Percentiles rank a stretch among this genome's conserved stretches.
phyloP scores from a whole-genome alignment of 352 stramenopile genomes.

The Pythium volutum region DNA sequence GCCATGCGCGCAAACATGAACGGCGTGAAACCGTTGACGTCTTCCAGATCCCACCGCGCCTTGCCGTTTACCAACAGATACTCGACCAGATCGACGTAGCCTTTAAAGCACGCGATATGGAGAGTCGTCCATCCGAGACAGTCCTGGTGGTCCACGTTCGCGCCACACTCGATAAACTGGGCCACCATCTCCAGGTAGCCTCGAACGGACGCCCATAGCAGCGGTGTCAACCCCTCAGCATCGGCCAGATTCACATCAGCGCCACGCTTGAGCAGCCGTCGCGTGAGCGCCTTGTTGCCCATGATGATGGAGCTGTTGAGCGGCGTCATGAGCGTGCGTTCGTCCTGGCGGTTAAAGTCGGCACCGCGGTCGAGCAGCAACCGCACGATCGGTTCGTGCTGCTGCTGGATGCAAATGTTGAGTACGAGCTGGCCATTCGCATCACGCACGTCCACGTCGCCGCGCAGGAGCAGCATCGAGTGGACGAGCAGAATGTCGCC shows the following conservation, averaged over 20 bases:
- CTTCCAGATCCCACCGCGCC: conserved; percentile 43
- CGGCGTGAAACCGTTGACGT: conserved; percentile 65
- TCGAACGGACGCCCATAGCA: conserved; percentile 62
- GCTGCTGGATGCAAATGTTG: conserved; percentile 77
- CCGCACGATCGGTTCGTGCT: conserved; percentile 66
- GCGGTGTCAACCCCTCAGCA: conserved; percentile 53
- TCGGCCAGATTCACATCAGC: conserved; percentile 57
- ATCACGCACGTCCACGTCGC: conserved; percentile 58
- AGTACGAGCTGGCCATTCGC: conserved; percentile 52
- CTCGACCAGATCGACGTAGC: conserved; percentile 63
- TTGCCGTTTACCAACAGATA: conserved; percentile 57
- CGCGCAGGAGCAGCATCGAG: conserved; percentile 43
- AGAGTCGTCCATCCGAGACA: conserved; percentile 62
- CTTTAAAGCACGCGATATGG: conserved; percentile 74
- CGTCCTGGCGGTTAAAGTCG: conserved; percentile 62
- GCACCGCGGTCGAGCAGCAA: conserved; percentile 68
- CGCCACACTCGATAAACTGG: conserved; percentile 55
- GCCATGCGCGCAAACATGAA: conserved; percentile 70
- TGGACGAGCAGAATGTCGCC: conserved; percentile 76
- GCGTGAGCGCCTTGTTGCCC: conserved; percentile 76
- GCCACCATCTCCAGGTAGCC: conserved; percentile 76
- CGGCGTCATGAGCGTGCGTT: conserved; percentile 49
- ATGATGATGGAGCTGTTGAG: conserved; percentile 79
- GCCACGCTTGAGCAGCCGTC: conserved; percentile 49
- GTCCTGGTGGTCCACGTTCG: conserved; percentile 61